Conservation (phyloP, 2,329 filamentous ascomycete genomes). For the Polytolypa hystricis region DNA sequence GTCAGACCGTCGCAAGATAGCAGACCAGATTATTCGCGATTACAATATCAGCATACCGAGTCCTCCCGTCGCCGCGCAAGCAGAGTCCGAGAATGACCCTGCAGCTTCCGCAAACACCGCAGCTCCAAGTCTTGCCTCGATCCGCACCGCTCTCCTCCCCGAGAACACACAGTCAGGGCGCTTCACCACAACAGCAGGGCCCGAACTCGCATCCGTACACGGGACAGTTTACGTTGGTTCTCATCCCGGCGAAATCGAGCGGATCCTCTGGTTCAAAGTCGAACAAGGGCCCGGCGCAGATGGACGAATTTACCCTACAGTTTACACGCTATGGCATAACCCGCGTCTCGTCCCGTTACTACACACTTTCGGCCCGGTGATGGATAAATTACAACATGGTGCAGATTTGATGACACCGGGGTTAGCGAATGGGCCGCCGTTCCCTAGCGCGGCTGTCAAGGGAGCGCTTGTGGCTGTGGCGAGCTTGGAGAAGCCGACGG, state of each 20-base stretch:
- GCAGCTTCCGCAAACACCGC: conserved; percentile 24
- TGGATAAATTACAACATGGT: conserved; percentile 52
- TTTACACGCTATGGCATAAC: conserved; percentile 58
- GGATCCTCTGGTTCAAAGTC: conserved; percentile 54
- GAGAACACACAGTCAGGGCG: conserved; percentile 52
- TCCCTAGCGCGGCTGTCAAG: conserved; percentile 47
- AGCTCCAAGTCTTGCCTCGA: conserved; percentile 36
- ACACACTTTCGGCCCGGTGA: conserved; percentile 48
- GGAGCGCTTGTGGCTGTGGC: conserved; percentile 54
- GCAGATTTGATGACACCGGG: conserved; percentile 61
- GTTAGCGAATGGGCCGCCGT: conserved; percentile 52
- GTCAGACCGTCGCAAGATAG: conserved; percentile 55
- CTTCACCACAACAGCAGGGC: conserved; percentile 55
- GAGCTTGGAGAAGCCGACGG: conserved; percentile 46
- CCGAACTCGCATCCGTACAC: conserved; percentile 48
- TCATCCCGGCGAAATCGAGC: conserved; percentile 45
- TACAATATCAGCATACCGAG: conserved; percentile 42
- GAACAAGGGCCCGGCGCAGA: conserved; percentile 40
- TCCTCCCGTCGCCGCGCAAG: conserved; percentile 20
- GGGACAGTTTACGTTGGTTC: conserved; percentile 55
- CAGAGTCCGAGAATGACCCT: conserved; percentile 28
- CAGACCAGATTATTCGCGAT: conserved; percentile 55
- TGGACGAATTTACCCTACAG: conserved; percentile 35
- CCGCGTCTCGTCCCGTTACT: conserved; percentile 50
- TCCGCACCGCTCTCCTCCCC: conserved; percentile 51